A percentile compares a stretch with the other conserved stretches of the same genome.
Evolutionary conservation across 345 rosid genomes (phyloP).

Genomic region (Melastoma malabathricum): DNA sequence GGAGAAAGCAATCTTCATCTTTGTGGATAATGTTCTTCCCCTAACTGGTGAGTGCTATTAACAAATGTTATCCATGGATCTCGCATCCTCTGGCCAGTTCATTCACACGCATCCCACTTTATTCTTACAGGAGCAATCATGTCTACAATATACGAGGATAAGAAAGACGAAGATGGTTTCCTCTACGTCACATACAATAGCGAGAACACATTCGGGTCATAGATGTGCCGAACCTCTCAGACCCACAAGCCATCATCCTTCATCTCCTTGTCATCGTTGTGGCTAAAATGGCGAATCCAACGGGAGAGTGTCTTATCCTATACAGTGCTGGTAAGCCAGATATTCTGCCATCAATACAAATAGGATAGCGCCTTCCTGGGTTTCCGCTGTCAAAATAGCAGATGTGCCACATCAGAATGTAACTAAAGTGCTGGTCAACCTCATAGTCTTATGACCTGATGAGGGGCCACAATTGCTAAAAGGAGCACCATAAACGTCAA

Average conservation of each 20-base stretch:
- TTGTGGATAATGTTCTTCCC: conserved; percentile 91
- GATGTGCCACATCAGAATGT: conserved; percentile 1
- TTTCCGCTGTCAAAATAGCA: conserved; percentile 40
- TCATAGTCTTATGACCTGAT: conserved; percentile 35
- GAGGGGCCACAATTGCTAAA: conserved; percentile 60
- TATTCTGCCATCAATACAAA: conserved; percentile 43
- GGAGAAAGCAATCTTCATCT: conserved; percentile 88
- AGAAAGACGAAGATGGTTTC: conserved; percentile 94
- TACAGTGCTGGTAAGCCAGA: conserved; percentile 66
- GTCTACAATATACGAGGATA: conserved; percentile 84
- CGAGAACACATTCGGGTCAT: conserved; percentile 72
- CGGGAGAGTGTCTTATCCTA: too few relatives aligned
- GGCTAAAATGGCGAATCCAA: too few relatives aligned
- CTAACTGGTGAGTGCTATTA: conserved; percentile 44
- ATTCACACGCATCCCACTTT: not conserved
- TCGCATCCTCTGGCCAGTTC: not conserved
- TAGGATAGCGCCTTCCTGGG: conserved; percentile 52
- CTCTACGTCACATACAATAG: conserved; percentile 93
- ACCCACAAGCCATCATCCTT: too few relatives aligned
- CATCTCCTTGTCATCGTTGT: too few relatives aligned
- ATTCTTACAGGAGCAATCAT: conserved; percentile 43
- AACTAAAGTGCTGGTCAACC: conserved; percentile 1
- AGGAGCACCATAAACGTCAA: conserved; percentile 65
- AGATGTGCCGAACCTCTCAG: not conserved
- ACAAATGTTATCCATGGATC: too few relatives aligned